Conservation (phyloP, 768 basidiomycete species). For the Sporobolomyces pararoseus region DNA sequence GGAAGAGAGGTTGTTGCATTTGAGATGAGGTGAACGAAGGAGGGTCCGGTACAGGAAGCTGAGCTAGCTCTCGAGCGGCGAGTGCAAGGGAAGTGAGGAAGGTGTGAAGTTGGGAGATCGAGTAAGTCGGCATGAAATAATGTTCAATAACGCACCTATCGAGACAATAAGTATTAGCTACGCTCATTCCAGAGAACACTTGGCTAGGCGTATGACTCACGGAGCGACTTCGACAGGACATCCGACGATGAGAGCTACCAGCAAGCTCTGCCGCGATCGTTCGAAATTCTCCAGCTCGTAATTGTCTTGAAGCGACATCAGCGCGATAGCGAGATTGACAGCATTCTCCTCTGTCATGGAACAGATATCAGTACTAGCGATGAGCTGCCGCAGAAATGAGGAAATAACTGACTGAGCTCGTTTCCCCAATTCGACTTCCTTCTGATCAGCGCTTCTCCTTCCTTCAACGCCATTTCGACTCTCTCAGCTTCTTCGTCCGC, state of each 20-base stretch:
- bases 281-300: slow-evolving; percentile 79
- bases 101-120: slow-evolving; percentile 73
- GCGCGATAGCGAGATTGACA: slow-evolving; percentile 68
- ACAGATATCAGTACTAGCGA: no score
- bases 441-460: slow-evolving; percentile 77
- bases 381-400: not conserved
- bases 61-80: slow-evolving; percentile 76
- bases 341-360: slow-evolving; percentile 84
- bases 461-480: slow-evolving; percentile 72
- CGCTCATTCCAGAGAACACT: no score
- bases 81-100: slow-evolving; percentile 82
- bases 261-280: slow-evolving; percentile 65
- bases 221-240: slow-evolving; percentile 72
- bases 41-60: slow-evolving; percentile 48
- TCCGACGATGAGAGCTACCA: slow-evolving; percentile 75
- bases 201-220: slow-evolving; percentile 63
- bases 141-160: slow-evolving; percentile 77
- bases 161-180: slow-evolving; percentile 10
- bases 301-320: slow-evolving; percentile 73
- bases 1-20: slow-evolving; percentile 56
- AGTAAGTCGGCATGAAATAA: slow-evolving; percentile 91
- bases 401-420: slow-evolving; percentile 77
- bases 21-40: not conserved
- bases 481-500: slow-evolving; percentile 67
- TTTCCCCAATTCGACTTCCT: slow-evolving; percentile 78